phyloP scores from a whole-genome alignment of 2,329 filamentous ascomycete species.

The Phialocephala sp. region DNA sequence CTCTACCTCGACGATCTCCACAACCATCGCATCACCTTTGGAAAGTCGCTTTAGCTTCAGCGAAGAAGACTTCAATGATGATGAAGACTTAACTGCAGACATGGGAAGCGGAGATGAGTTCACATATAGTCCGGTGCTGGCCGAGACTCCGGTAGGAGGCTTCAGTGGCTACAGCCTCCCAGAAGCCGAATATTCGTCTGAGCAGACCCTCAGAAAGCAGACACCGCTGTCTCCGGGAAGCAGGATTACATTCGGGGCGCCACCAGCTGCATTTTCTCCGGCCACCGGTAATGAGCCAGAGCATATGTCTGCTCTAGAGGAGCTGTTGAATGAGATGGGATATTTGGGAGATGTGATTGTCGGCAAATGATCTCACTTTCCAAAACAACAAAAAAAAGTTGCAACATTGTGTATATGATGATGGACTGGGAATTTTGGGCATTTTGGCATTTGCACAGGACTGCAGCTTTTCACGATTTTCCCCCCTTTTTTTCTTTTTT shows the following conservation, averaged over 20 bases:
- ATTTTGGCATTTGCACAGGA: slow-evolving; percentile 8
- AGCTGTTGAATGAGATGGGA: slow-evolving; percentile 56
- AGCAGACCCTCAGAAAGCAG: slow-evolving; percentile 21
- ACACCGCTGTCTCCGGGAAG: slow-evolving; percentile 15
- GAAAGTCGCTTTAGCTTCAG: slow-evolving; percentile 37
- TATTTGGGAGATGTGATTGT: slow-evolving; percentile 55
- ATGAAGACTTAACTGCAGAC: slow-evolving; percentile 34
- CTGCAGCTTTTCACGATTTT: neutral
- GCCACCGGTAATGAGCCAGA: slow-evolving; percentile 26
- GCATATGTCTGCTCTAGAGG: slow-evolving; percentile 48
- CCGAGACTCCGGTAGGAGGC: slow-evolving; percentile 14
- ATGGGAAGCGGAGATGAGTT: slow-evolving; percentile 37
- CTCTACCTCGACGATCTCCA: slow-evolving; percentile 40
- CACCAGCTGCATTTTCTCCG: slow-evolving; percentile 37
- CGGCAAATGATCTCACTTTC: slow-evolving; percentile 24
- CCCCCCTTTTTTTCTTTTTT: slow-evolving; percentile 2
- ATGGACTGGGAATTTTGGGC: neutral
- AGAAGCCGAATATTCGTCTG: slow-evolving; percentile 19
- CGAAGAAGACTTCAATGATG: slow-evolving; percentile 32
- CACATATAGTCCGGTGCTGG: slow-evolving; percentile 21
- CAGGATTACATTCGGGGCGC: slow-evolving; percentile 33
- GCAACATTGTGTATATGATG: neutral
- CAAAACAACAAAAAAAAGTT: neutral
- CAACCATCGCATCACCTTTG: slow-evolving; percentile 35
- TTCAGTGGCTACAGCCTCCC: slow-evolving; percentile 23